Base-by-base conservation (phyloP, 2,329 filamentous ascomycete species). In the Plectosphaerella sp. region DNA sequence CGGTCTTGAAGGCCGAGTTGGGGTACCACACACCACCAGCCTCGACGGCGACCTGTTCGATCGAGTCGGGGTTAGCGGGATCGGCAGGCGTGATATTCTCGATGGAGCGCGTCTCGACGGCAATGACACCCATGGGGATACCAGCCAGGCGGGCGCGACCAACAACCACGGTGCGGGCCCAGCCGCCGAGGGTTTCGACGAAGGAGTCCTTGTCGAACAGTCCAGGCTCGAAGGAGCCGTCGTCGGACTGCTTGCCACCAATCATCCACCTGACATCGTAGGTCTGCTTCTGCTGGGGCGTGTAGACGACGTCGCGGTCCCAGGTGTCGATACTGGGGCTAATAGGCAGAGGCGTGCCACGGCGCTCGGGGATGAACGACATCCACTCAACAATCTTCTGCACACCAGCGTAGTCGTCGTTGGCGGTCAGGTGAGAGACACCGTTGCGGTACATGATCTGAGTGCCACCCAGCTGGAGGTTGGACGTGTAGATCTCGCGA, bases 381-480 rank as follows among this genome's bases (percentile, higher is more conserved):
- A 99, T 84, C 94, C 94, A 99, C 69, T 96, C 88, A 48, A 97
- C 91, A 67, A 99, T 97, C 81, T 95, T 95, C 64, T 89, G 91
- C 20, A 99, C 89, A 83, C 94, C 94, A 65, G 93, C 92, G 64
- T 99, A 97, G 76, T 99, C 94, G 66, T 99, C 93, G 62, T 88
- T 89, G 64, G 94, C 94, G 61, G 93, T 97, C 89, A 97, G 93
- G 78, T 99, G 94, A 20, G 94, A 97, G 42, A 99, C 94, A 84
- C 94, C 94, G 70, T 99, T 99, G 77, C 90, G 92, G 84, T 99
- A 97, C 94, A 99, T 99, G 82, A 99, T 99, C 75, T 99, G 94
- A n/a, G 94, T 99, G 63, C 94, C 94, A 85, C 94, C 94, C 59
- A 99, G 90, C 79, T 99, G 94, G 67, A 99, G 76, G 82, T 99